These are phyloP conservation scores for Aureobasidium melanogenum DNA, from an alignment of 2,329 filamentous ascomycete species.

Conservation along the genomic window DNA sequence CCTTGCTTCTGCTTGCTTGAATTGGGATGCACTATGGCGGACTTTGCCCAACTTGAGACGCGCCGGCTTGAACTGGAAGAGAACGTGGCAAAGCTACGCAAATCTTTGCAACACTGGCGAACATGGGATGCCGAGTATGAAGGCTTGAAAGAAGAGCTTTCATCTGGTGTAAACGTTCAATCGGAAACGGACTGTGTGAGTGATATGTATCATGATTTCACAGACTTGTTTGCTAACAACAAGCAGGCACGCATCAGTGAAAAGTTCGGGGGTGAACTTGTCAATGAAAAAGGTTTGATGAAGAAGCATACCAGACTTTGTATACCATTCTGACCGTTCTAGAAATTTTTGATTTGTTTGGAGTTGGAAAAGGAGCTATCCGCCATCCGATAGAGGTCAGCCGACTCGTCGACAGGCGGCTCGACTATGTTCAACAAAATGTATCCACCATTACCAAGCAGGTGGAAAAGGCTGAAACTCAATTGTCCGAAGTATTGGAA, in stretches of 20 bases:
- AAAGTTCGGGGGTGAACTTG: slow-evolving; percentile 54
- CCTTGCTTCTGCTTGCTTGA: not conserved
- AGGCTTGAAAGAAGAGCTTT: slow-evolving; percentile 72
- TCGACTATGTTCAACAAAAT: slow-evolving; percentile 81
- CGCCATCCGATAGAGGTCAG: slow-evolving; percentile 56
- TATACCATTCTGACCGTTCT: not conserved
- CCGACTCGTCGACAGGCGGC: slow-evolving; percentile 60
- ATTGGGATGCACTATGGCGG: not conserved
- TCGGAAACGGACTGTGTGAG: slow-evolving; percentile 38
- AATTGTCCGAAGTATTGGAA: slow-evolving; percentile 52
- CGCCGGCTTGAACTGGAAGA: slow-evolving; percentile 68
- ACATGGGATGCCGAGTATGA: slow-evolving; percentile 90
- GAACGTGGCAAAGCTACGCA: slow-evolving; percentile 63
- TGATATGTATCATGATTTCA: not conserved
- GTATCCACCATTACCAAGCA: slow-evolving; percentile 65
- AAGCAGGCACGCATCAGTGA: slow-evolving; percentile 38
- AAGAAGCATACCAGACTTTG: not conserved
- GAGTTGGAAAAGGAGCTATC: slow-evolving; percentile 33
- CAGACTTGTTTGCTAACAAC: slow-evolving; percentile 8
- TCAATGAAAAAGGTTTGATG: slow-evolving; percentile 44
- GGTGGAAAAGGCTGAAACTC: slow-evolving; percentile 59
- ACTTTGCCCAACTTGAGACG: slow-evolving; percentile 5
- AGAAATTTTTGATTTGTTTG: slow-evolving; percentile 49
- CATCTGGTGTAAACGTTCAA: slow-evolving; percentile 42
- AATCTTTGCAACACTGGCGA: slow-evolving; percentile 78